Percentiles rank a stretch among this genome's conserved stretches.
phyloP scores from a whole-genome alignment of 768 basidiomycete species.

The Holtermannia corniformis region DNA sequence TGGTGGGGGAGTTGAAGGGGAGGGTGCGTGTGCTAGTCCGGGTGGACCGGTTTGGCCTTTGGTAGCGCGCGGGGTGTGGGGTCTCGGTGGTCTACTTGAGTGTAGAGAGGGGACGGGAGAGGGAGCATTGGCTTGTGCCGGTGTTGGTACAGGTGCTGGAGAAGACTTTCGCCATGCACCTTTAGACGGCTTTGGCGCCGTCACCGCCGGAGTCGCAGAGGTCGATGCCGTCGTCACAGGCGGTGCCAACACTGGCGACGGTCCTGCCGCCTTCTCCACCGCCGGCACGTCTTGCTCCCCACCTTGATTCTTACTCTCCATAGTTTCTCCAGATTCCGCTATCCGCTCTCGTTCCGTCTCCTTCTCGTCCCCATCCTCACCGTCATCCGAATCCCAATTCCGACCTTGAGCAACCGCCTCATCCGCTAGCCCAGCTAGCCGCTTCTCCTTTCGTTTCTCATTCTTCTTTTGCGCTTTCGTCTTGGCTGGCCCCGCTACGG shows the following conservation, averaged over 20 bases:
- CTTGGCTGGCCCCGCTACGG: slow-evolving; percentile 42
- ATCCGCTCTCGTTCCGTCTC: too few relatives aligned
- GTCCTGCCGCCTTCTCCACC: background rate
- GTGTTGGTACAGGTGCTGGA: background rate
- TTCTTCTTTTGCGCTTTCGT: slow-evolving; percentile 60
- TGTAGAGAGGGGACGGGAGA: background rate
- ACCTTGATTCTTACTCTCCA: too few relatives aligned
- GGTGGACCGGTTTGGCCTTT: slow-evolving; percentile 16
- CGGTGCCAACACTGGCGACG: background rate
- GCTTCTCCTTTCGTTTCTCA: slow-evolving; percentile 71
- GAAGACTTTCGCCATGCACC: background rate
- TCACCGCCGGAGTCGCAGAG: background rate
- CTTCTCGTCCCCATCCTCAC: slow-evolving; percentile 48
- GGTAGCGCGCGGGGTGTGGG: slow-evolving; percentile 17
- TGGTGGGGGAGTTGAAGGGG: slow-evolving; percentile 1
- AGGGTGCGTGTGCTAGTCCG: slow-evolving; percentile 23
- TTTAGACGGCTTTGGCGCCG: background rate
- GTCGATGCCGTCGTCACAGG: background rate
- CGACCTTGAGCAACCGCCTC: slow-evolving; percentile 8
- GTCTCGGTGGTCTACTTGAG: slow-evolving; percentile 1
- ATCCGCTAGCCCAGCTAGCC: slow-evolving; percentile 54
- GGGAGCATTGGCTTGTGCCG: background rate
- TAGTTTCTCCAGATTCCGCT: too few relatives aligned
- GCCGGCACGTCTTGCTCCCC: background rate
- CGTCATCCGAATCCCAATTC: slow-evolving; percentile 72